These are phyloP conservation scores for Papiliotrema flavescens DNA, from an alignment of 1,284 basidiomycete species.

Conservation along the genomic window DNA sequence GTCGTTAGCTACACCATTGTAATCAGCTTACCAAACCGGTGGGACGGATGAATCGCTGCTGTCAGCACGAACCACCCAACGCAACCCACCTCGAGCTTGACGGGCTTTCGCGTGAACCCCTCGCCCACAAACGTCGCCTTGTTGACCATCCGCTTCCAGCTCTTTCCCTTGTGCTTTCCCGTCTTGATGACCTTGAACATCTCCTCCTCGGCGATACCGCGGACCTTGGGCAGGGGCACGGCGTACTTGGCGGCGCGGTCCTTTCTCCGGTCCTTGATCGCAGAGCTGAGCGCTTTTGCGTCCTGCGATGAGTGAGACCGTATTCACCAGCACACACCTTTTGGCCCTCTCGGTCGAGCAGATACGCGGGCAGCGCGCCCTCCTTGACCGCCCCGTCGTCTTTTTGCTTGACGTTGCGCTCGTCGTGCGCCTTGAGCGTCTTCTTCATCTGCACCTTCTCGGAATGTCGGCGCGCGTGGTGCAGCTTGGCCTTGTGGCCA, in stretches of 20 bases:
- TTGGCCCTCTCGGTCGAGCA: constrained; percentile 94
- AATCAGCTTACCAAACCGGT: constrained; percentile 66
- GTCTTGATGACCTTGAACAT: constrained; percentile 99
- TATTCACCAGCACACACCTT: constrained; percentile 51
- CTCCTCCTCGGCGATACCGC: constrained; percentile 98
- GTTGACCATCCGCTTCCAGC: constrained; percentile 99
- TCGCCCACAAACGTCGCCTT: constrained; percentile 99
- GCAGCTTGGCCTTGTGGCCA: constrained; percentile 95
- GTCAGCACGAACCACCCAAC: not conserved
- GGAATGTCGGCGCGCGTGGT: constrained; percentile 91
- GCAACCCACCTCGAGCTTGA: constrained; percentile 76
- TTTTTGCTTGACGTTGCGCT: constrained; percentile 93
- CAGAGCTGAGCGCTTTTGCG: constrained; percentile 93
- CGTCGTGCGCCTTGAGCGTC: constrained; percentile 97
- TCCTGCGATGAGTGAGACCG: constrained; percentile 53
- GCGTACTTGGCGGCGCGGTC: constrained; percentile 98
- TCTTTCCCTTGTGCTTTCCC: constrained; percentile 93
- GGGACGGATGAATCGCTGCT: constrained; percentile 83
- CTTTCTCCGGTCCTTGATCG: constrained; percentile 98
- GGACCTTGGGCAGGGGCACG: constrained; percentile 92
- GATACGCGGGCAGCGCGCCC: constrained; percentile 86
- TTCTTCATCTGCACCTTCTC: constrained; percentile 99
- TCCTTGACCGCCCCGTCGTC: constrained; percentile 77
- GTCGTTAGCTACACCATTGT: not conserved
- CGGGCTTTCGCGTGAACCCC: constrained; percentile 96